Conservation (phyloP, 2,329 filamentous ascomycete genomes). For the Hymenoscyphus occultus region DNA sequence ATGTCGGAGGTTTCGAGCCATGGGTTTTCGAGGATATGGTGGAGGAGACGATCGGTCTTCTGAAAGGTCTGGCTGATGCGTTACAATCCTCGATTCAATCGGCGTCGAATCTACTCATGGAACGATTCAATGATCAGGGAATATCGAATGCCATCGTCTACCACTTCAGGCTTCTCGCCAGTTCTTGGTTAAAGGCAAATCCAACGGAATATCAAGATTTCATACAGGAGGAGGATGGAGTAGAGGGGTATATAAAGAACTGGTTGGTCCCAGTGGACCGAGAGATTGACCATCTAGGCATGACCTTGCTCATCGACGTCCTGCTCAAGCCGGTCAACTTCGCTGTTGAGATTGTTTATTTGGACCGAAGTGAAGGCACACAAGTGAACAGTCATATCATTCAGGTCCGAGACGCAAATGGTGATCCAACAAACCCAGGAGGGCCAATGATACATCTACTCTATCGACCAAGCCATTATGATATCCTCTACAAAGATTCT, state of each 20-base stretch:
- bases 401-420: slow-evolving; percentile 42
- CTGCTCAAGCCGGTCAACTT: slow-evolving; percentile 77
- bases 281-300: slow-evolving; percentile 89
- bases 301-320: slow-evolving; percentile 73
- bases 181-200: slow-evolving; percentile 78
- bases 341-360: slow-evolving; percentile 82
- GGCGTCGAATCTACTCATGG: slow-evolving; percentile 52
- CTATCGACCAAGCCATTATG: slow-evolving; percentile 83
- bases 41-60: slow-evolving; percentile 67
- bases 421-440: slow-evolving; percentile 35
- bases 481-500: slow-evolving; percentile 74
- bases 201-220: slow-evolving; percentile 68
- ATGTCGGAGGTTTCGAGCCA: slow-evolving; percentile 67
- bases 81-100: slow-evolving; percentile 44
- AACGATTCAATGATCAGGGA: slow-evolving; percentile 72
- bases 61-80: slow-evolving; percentile 60
- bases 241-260: slow-evolving; percentile 66
- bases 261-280: slow-evolving; percentile 71
- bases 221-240: slow-evolving; percentile 54
- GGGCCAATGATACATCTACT: slow-evolving; percentile 55
- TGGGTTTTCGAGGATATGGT: slow-evolving; percentile 80
- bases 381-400: slow-evolving; percentile 61
- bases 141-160: slow-evolving; percentile 77
- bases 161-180: slow-evolving; percentile 77
- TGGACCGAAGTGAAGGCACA: slow-evolving; percentile 78